phyloP scores from a whole-genome alignment of 1,139 yeast genomes.

The Hyphopichia fennica region DNA sequence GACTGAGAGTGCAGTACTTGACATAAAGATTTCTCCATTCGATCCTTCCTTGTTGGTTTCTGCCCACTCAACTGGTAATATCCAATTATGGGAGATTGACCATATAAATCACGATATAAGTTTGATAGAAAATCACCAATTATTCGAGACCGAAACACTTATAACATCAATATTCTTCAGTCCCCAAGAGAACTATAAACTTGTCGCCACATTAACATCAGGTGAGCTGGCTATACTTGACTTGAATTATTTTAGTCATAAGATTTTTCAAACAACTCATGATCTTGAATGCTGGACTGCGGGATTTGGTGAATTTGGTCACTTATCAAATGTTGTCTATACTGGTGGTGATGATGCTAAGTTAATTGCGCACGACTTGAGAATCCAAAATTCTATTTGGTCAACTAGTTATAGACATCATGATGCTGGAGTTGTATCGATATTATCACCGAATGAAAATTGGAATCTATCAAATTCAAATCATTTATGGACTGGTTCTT shows the following conservation, averaged over 20 bases:
- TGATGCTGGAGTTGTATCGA: slow-evolving; percentile 86
- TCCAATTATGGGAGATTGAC: slow-evolving; percentile 59
- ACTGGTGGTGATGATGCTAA: slow-evolving; percentile 92
- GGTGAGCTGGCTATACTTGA: slow-evolving; percentile 48
- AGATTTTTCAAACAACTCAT: slow-evolving; percentile 40
- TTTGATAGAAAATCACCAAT: slow-evolving; percentile 23
- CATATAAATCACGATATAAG: slow-evolving; percentile 10
- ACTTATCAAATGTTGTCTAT: slow-evolving; percentile 58
- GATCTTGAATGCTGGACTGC: slow-evolving; percentile 90
- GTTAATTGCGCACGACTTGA: slow-evolving; percentile 71
- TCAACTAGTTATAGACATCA: slow-evolving; percentile 57
- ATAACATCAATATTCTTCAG: slow-evolving; percentile 70
- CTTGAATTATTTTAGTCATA: slow-evolving; percentile 13
- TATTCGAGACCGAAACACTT: slow-evolving; percentile 50
- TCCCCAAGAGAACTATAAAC: slow-evolving; percentile 29
- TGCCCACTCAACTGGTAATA: slow-evolving; percentile 80
- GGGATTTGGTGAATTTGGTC: slow-evolving; percentile 61
- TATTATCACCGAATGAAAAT: slow-evolving; percentile 47
- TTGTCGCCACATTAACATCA: slow-evolving; percentile 59
- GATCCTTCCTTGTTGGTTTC: slow-evolving; percentile 51
- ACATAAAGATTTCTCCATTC: slow-evolving; percentile 63
- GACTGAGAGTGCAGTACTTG: slow-evolving; percentile 70
- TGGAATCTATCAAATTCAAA: slow-evolving; percentile 49
- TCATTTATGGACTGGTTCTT: slow-evolving; percentile 84
- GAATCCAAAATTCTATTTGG: slow-evolving; percentile 54